phyloP scores from a whole-genome alignment of 495 filamentous ascomycete genomes.

The Achaetomiella virescens region DNA sequence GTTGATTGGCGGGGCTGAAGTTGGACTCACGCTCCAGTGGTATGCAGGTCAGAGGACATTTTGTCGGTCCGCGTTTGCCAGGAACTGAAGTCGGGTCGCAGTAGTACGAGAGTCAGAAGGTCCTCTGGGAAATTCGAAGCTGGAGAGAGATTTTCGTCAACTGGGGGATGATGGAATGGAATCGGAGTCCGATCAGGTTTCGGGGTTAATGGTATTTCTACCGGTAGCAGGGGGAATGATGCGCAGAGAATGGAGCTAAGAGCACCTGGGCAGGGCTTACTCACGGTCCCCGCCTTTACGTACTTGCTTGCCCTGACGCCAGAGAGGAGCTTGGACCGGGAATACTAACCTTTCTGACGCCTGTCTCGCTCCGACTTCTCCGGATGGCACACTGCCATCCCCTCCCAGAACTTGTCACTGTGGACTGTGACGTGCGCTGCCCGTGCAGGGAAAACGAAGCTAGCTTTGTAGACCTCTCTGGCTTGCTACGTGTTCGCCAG shows the following conservation, averaged over 20 bases:
- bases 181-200: slow-evolving; percentile 22
- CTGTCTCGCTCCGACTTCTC: slow-evolving; percentile 11
- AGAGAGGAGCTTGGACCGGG: slow-evolving; percentile 14
- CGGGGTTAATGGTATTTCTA: slow-evolving; percentile 36
- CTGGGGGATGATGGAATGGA: slow-evolving; percentile 18
- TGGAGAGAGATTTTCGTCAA: slow-evolving; percentile 11
- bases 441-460: not conserved
- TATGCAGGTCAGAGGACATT: slow-evolving; percentile 37
- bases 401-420: slow-evolving; percentile 1
- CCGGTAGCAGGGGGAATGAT: slow-evolving; percentile 21
- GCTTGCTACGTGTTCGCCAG: too few relatives aligned
- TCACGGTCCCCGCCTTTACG: slow-evolving; percentile 30
- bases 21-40: slow-evolving; percentile 35
- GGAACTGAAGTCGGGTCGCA: not conserved
- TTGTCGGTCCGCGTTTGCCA: slow-evolving; percentile 23
- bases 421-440: not conserved
- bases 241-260: slow-evolving; percentile 26
- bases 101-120: not conserved
- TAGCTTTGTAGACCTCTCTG: too few relatives aligned
- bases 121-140: not conserved
- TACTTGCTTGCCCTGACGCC: slow-evolving; percentile 13
- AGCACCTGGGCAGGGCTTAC: slow-evolving; percentile 26
- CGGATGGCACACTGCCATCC: slow-evolving; percentile 9
- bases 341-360: slow-evolving; percentile 2
- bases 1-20: slow-evolving; percentile 31